A percentile compares a stretch with the other conserved stretches of the same genome.
phyloP scores from a whole-genome alignment of 2,329 filamentous ascomycete species.

The Diaporthe vexans region DNA sequence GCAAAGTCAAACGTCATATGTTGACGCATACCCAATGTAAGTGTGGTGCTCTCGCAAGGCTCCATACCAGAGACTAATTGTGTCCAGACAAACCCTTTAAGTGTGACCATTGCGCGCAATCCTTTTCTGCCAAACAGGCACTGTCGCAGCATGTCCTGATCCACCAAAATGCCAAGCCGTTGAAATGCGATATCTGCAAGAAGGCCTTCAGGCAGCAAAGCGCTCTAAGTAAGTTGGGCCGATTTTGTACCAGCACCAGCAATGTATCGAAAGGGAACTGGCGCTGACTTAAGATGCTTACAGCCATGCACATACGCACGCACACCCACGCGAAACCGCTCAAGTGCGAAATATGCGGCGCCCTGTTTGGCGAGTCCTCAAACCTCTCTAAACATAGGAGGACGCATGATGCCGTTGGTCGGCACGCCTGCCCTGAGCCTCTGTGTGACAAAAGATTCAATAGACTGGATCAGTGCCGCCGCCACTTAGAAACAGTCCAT shows the following conservation, averaged over 20 bases:
- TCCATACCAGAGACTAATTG: constrained; percentile 37
- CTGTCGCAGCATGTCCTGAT: constrained; percentile 77
- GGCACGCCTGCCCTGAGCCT: constrained; percentile 59
- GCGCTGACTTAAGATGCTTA: neutral
- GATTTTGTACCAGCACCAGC: neutral
- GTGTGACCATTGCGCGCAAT: constrained; percentile 68
- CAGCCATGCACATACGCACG: constrained; percentile 76
- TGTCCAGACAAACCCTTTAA: constrained; percentile 70
- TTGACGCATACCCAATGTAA: constrained; percentile 75
- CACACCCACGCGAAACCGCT: constrained; percentile 77
- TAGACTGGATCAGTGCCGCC: constrained; percentile 71
- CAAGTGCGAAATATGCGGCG: constrained; percentile 69
- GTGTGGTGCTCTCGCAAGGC: constrained; percentile 46
- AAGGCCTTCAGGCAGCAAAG: constrained; percentile 72
- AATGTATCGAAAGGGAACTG: neutral
- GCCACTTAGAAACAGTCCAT: constrained; percentile 58
- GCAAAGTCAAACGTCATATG: constrained; percentile 75
- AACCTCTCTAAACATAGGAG: constrained; percentile 77
- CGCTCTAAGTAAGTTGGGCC: constrained; percentile 69
- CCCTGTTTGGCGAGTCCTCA: constrained; percentile 74
- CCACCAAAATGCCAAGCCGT: constrained; percentile 66
- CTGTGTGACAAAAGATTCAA: constrained; percentile 70
- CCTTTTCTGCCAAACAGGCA: constrained; percentile 77
- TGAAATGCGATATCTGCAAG: constrained; percentile 28
- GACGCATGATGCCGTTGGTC: constrained; percentile 68